A percentile compares a stretch with the other conserved stretches of the same genome.
These are phyloP conservation scores for Linnemannia hyalina DNA, from an alignment of 192 early-diverging fungal genomes.

Conservation along the genomic window DNA sequence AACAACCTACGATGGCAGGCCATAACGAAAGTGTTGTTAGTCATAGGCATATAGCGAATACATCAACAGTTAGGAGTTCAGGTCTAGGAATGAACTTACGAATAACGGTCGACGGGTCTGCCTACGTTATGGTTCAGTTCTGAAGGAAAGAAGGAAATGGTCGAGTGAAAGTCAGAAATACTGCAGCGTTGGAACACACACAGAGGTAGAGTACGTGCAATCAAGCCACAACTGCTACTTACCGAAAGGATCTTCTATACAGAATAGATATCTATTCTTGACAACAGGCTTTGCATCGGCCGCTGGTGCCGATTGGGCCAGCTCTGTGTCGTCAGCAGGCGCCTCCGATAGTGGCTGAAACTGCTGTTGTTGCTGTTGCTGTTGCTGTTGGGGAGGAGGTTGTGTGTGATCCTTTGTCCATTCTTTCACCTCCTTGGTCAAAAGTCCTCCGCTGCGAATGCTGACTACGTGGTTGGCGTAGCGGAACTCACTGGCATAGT, in stretches of 20 bases:
- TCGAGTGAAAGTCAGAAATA: neutral
- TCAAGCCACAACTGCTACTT: neutral
- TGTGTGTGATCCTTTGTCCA: slow-evolving; percentile 47
- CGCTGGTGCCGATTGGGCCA: neutral
- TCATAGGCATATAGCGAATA: neutral
- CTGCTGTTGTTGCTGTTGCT: neutral
- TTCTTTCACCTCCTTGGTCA: slow-evolving; percentile 49
- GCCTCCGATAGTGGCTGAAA: neutral
- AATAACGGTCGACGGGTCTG: slow-evolving; percentile 45
- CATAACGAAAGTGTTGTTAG: neutral
- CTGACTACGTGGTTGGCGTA: slow-evolving; percentile 44
- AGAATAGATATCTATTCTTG: slow-evolving; percentile 53
- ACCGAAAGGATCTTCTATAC: slow-evolving; percentile 54
- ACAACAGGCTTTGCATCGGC: slow-evolving; percentile 32
- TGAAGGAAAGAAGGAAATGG: neutral
- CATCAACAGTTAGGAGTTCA: neutral
- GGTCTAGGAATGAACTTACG: slow-evolving; percentile 15
- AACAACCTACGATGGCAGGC: slow-evolving; percentile 20
- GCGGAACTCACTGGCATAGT: slow-evolving; percentile 51
- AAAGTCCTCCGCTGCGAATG: slow-evolving; percentile 39
- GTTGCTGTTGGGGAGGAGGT: slow-evolving; percentile 23
- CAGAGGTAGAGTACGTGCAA: neutral
- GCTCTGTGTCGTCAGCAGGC: slow-evolving; percentile 1
- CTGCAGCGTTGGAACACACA: neutral
- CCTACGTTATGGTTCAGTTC: slow-evolving; percentile 52